Percentiles rank a stretch among this genome's conserved stretches.
Evolutionary conservation across 805 yeast genomes (phyloP).

Genomic region (Lachancea kluyveri): DNA sequence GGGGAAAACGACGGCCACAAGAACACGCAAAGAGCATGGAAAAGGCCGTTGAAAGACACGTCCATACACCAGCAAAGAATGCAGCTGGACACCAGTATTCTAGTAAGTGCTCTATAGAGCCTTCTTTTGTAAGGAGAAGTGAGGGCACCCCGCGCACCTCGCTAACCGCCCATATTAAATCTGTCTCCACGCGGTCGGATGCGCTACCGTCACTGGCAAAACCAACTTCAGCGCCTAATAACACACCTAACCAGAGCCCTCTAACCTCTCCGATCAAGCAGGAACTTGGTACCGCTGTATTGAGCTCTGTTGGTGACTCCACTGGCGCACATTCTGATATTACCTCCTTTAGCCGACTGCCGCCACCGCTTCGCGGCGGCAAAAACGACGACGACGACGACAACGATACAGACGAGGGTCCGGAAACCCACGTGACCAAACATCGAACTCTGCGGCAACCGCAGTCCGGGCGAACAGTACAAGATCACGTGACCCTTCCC

Average conservation of each 20-base stretch:
- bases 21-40: too few species aligned
- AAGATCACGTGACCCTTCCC: constrained; percentile 3
- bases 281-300: too few species aligned
- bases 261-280: constrained; percentile 6
- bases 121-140: constrained; percentile 26
- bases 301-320: constrained; percentile 4
- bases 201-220: constrained; percentile 14
- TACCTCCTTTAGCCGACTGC: constrained; percentile 6
- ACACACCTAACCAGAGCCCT: constrained; percentile 25
- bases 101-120: too few species aligned
- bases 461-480: constrained; percentile 1
- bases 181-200: constrained; percentile 3
- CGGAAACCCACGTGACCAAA: background rate
- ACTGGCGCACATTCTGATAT: constrained; percentile 1
- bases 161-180: constrained; percentile 4
- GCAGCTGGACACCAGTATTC: too few species aligned
- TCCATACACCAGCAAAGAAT: too few species aligned
- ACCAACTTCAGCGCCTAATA: constrained; percentile 24
- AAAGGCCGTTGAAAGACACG: too few species aligned
- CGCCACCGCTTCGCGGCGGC: constrained; percentile 4
- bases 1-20: too few species aligned
- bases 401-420: constrained; percentile 2
- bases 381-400: background rate
- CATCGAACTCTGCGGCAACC: background rate
- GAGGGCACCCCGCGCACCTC: constrained; percentile 2